Evolutionary conservation across 2,329 filamentous ascomycete genomes (phyloP).

Genomic region (Byssoonygena ceratinophila): DNA sequence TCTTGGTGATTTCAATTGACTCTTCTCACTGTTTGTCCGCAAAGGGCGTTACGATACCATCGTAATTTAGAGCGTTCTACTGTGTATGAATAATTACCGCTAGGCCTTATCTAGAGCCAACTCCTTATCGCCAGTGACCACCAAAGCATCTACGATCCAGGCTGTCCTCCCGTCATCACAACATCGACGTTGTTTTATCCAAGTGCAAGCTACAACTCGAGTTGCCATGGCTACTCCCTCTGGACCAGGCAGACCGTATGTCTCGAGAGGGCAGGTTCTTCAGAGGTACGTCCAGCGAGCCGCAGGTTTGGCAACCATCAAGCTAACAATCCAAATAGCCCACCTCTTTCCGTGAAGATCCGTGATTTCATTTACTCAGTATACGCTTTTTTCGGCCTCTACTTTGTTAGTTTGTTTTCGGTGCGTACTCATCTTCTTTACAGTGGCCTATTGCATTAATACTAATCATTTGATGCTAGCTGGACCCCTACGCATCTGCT

Average conservation of each 20-base stretch:
- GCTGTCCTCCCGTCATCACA: background rate
- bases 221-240: conserved; percentile 26
- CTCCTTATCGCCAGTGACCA: background rate
- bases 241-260: conserved; percentile 23
- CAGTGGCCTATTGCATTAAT: background rate
- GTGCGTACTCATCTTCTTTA: conserved; percentile 27
- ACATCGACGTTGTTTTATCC: background rate
- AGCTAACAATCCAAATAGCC: conserved; percentile 24
- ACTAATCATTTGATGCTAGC: conserved; percentile 21
- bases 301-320: background rate
- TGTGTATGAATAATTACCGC: too few relatives aligned
- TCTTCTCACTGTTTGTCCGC: too few relatives aligned
- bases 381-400: conserved; percentile 42
- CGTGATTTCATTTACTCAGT: conserved; percentile 32
- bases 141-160: background rate
- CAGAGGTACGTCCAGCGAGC: conserved; percentile 23
- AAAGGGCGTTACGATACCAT: too few relatives aligned
- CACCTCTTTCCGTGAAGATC: conserved; percentile 37
- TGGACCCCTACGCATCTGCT: conserved; percentile 39
- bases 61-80: too few relatives aligned
- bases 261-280: conserved; percentile 34
- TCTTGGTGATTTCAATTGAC: too few relatives aligned
- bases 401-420: conserved; percentile 40
- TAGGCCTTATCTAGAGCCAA: background rate
- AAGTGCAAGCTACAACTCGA: background rate